Base-by-base conservation (phyloP, 805 yeast species). In the Saturnispora gosingensis region DNA sequence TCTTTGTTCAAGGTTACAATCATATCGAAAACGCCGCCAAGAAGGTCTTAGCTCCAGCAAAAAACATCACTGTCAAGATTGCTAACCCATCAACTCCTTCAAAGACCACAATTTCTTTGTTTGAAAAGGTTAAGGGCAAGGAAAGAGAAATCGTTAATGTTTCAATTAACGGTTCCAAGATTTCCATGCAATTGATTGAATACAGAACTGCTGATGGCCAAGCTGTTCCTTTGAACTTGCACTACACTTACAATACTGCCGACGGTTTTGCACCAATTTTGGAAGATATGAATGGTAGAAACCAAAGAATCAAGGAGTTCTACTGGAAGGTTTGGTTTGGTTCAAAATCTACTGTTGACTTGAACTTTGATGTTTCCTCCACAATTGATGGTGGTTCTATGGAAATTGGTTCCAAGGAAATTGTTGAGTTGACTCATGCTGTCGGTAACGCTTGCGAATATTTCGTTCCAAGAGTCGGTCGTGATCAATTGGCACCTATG, bases 271-370 rank as follows among this genome's bases (percentile, higher is more conserved):
- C 97, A 54, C 98, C 99, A 65, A 85, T 93, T 59, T 74, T 82
- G 58, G 99, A 93, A 72, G 80, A 85, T 38, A 85, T 88, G 83
- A 86, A 82, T 58, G 93, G 83, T 62, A 83, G 99, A 75, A 93
- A 93, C 72, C 80, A 80, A 54, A 81, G 98, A 69, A 91, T 95
- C 71, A 93, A 93, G 75, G 82, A 83, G 69, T 88, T 93, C 76
- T 93, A 93, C 81, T 93, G 99, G 99, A 83, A 83, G 67, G 75
- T 91, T 63, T 93, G 99, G 99, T 88, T 88, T 65, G 95, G 91
- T 55, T 58, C 73, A 43, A 65, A 69, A 45, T 66, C 68, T 42
- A 78, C 81, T 44, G 82, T 82, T 59, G 82, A 85, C 60, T 77
- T 85, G 59, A 76, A 82, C 61, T 82, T 85, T 61, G 85, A 85